These are phyloP conservation scores for Epichloe scottii DNA, from an alignment of 2,329 filamentous ascomycete genomes.

Conservation along the genomic window DNA sequence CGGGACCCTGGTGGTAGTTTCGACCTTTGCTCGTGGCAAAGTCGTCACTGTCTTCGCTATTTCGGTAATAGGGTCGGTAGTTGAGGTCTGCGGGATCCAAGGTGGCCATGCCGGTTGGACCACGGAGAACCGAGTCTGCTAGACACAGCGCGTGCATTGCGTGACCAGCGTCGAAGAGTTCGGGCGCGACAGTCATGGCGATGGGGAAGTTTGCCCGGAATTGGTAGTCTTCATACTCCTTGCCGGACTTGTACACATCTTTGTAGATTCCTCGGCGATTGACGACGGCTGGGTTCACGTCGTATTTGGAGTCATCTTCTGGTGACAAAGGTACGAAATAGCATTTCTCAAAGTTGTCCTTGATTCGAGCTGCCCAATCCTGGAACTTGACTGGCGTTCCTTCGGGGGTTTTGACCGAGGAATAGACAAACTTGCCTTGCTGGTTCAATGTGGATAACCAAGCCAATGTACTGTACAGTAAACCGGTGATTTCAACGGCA, in stretches of 20 bases:
- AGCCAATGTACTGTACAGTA: slow-evolving; percentile 76
- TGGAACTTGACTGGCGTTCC: slow-evolving; percentile 52
- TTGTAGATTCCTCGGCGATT: slow-evolving; percentile 97
- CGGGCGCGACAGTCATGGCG: slow-evolving; percentile 85
- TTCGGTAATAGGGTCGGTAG: slow-evolving; percentile 89
- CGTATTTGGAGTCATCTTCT: slow-evolving; percentile 62
- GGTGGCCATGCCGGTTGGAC: slow-evolving; percentile 89
- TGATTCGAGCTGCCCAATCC: slow-evolving; percentile 71
- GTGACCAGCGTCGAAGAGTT: slow-evolving; percentile 68
- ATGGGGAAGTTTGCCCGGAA: slow-evolving; percentile 89
- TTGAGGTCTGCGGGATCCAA: slow-evolving; percentile 86
- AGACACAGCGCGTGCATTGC: slow-evolving; percentile 70
- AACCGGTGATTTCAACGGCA: slow-evolving; percentile 86
- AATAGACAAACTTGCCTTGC: slow-evolving; percentile 58
- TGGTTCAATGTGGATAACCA: slow-evolving; percentile 64
- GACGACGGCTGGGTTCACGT: slow-evolving; percentile 66
- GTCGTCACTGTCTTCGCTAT: slow-evolving; percentile 83
- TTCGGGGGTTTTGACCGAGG: slow-evolving; percentile 55
- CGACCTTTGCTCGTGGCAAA: slow-evolving; percentile 88
- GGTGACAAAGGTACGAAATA: slow-evolving; percentile 70
- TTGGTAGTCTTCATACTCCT: slow-evolving; percentile 96
- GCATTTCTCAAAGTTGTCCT: slow-evolving; percentile 78
- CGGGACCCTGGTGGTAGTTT: slow-evolving; percentile 96
- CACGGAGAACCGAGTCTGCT: slow-evolving; percentile 67
- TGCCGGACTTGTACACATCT: slow-evolving; percentile 84